These are phyloP conservation scores for Akanthomyces dipterigenus DNA, from an alignment of 2,329 filamentous ascomycete species.

Conservation along the genomic window DNA sequence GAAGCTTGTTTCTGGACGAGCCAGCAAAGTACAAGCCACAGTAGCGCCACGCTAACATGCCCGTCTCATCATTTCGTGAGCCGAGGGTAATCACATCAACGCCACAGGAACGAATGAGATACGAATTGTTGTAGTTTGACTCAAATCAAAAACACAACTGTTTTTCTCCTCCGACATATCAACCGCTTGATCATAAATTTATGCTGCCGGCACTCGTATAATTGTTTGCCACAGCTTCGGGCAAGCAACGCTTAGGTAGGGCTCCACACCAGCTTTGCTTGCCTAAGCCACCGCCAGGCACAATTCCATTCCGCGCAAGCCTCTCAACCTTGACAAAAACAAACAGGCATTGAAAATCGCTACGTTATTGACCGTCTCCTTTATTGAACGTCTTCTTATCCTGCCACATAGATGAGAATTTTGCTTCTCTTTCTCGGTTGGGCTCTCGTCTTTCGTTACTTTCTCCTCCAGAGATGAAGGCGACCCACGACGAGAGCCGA, in stretches of 20 bases:
- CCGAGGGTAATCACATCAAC: neutral
- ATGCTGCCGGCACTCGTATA: too few species aligned
- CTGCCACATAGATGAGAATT: neutral
- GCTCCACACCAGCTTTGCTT: neutral
- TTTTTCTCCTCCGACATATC: too few species aligned
- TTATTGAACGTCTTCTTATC: neutral
- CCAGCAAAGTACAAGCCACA: neutral
- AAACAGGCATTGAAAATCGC: neutral
- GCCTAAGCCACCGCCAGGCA: neutral
- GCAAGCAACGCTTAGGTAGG: neutral
- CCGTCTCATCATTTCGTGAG: neutral
- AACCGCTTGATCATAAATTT: neutral
- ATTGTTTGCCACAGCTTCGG: too few species aligned
- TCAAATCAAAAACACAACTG: too few species aligned
- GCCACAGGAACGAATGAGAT: too few species aligned
- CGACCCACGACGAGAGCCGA: neutral
- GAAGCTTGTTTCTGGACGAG: neutral
- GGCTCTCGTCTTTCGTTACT: slow-evolving; percentile 2
- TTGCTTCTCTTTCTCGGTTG: neutral
- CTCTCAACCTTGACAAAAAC: neutral
- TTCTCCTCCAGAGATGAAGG: neutral
- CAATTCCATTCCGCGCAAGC: neutral
- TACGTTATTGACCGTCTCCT: neutral
- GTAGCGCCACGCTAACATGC: neutral
- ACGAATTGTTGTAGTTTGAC: too few species aligned